phyloP scores from a whole-genome alignment of 768 basidiomycete genomes.

The Kwoniella sp. region DNA sequence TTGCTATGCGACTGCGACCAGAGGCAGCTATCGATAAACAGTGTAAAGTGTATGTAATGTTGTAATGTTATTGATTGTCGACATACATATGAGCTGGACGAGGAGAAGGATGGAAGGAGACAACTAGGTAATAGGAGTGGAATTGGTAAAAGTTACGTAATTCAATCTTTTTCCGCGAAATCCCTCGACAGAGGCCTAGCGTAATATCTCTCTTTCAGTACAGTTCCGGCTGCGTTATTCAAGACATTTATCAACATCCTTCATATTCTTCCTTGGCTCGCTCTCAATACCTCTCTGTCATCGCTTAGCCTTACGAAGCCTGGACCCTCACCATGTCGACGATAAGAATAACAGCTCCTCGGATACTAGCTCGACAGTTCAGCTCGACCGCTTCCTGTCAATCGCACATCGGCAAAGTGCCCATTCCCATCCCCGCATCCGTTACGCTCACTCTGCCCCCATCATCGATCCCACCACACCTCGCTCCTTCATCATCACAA shows the following conservation, averaged over 20 bases:
- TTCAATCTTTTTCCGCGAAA: neutral
- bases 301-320: no score
- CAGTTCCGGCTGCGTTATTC: no score
- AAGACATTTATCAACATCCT: no score
- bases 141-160: neutral
- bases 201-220: neutral
- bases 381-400: slow-evolving; percentile 9
- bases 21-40: neutral
- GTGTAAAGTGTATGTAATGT: neutral
- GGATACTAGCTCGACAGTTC: neutral
- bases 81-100: no score
- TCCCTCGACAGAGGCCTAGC: neutral
- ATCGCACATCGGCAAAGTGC: slow-evolving; percentile 62
- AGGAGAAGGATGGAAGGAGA: slow-evolving; percentile 1
- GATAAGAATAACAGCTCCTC: neutral
- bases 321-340: neutral
- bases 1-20: neutral
- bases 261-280: no score
- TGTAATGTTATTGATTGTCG: no score
- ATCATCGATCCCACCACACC: slow-evolving; percentile 30
- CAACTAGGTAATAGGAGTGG: neutral
- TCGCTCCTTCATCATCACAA: slow-evolving; percentile 46
- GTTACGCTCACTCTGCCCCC: slow-evolving; percentile 57
- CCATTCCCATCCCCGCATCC: slow-evolving; percentile 62
- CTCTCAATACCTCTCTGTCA: no score